phyloP scores from a whole-genome alignment of 1,139 yeast genomes.

The Hansenula sp. region DNA sequence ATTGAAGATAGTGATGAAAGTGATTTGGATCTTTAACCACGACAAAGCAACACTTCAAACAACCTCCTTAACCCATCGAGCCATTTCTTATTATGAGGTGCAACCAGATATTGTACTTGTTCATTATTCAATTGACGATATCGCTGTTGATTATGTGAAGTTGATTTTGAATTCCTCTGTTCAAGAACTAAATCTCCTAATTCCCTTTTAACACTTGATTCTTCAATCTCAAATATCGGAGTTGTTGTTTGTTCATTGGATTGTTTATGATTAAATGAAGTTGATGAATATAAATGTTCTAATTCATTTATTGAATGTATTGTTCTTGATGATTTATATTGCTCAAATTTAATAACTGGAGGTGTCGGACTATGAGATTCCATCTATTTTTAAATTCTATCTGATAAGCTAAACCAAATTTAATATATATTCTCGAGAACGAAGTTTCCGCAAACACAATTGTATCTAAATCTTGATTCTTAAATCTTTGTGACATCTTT shows the following conservation, averaged over 20 bases:
- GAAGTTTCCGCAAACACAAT: no score
- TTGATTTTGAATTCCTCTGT: slow-evolving; percentile 5
- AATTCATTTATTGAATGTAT: slow-evolving; percentile 2
- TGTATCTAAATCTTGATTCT: no score
- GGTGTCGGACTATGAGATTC: no score
- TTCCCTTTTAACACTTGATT: background rate
- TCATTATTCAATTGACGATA: background rate
- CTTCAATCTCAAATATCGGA: no score
- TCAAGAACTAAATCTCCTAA: slow-evolving; percentile 11
- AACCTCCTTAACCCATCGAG: background rate
- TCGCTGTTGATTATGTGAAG: background rate
- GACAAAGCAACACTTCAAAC: background rate
- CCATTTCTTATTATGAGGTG: background rate
- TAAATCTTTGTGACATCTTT: no score
- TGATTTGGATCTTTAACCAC: slow-evolving; percentile 31
- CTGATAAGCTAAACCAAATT: no score
- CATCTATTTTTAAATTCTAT: no score
- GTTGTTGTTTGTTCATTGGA: background rate
- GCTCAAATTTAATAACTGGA: no score
- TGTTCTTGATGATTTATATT: no score
- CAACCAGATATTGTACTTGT: background rate
- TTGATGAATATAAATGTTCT: background rate
- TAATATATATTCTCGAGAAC: no score
- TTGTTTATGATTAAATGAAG: background rate
- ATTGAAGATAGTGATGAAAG: slow-evolving; percentile 32